Evolutionary conservation across 345 rosid species (phyloP).

Genomic region (Eutrema heterophyllum): DNA sequence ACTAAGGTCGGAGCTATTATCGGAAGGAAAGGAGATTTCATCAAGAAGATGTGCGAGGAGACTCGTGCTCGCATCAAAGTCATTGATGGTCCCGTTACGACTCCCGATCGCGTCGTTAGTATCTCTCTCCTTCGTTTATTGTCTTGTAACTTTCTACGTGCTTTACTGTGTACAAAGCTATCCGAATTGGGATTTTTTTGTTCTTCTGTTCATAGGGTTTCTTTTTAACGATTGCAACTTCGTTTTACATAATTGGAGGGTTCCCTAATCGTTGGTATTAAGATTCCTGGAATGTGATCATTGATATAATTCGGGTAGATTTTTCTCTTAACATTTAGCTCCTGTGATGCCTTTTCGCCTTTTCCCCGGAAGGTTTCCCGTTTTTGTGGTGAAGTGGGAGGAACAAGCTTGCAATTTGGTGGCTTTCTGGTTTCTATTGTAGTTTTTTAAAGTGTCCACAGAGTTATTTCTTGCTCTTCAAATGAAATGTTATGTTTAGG

Average conservation of each 20-base stretch:
- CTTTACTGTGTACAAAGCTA: not conserved
- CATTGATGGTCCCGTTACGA: constrained; percentile 58
- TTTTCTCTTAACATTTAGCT: not conserved
- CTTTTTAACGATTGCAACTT: not conserved
- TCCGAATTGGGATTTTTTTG: not conserved
- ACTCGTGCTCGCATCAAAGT: constrained; percentile 80
- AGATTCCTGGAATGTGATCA: not conserved
- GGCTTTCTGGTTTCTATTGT: not conserved
- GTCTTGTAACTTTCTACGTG: not conserved
- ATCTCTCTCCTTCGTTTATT: not conserved
- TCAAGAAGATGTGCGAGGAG: constrained; percentile 91
- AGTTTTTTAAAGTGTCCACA: not conserved
- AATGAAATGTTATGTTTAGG: constrained; percentile 29
- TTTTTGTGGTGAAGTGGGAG: not conserved
- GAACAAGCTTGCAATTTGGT: not conserved
- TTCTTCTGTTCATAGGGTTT: constrained; percentile 3
- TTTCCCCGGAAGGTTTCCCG: not conserved
- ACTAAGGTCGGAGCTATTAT: constrained; percentile 75
- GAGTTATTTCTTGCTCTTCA: not conserved
- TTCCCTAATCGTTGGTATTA: not conserved
- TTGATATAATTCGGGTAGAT: not conserved
- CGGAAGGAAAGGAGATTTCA: constrained; percentile 80
- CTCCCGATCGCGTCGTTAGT: constrained; percentile 70
- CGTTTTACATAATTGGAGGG: not conserved
- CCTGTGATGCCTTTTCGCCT: not conserved